Conservation (phyloP, 2,329 filamentous ascomycete genomes). For the Leptographium procerum region DNA sequence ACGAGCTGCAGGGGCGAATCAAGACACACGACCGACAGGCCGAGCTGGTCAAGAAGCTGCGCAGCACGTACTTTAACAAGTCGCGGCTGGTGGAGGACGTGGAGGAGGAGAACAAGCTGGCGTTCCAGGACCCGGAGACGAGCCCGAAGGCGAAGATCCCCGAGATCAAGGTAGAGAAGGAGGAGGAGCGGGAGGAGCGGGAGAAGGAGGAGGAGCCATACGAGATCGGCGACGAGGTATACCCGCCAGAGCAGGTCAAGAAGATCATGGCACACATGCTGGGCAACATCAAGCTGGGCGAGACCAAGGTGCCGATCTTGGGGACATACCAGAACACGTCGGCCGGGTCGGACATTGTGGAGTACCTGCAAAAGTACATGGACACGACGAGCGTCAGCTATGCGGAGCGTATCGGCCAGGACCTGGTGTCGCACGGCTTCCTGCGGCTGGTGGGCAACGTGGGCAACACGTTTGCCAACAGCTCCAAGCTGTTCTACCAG, state of each 20-base stretch:
- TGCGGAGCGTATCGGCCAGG: slow-evolving; percentile 89
- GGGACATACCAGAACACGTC: slow-evolving; percentile 93
- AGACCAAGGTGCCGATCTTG: slow-evolving; percentile 90
- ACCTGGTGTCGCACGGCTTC: slow-evolving; percentile 76
- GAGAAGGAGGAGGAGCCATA: slow-evolving; percentile 67
- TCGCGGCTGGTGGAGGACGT: slow-evolving; percentile 91
- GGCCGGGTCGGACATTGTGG: slow-evolving; percentile 82
- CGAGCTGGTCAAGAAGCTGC: slow-evolving; percentile 81
- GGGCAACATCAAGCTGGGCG: slow-evolving; percentile 72
- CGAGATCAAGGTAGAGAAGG: slow-evolving; percentile 77
- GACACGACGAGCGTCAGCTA: slow-evolving; percentile 75
- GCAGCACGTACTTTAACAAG: slow-evolving; percentile 98
- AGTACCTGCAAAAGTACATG: slow-evolving; percentile 87
- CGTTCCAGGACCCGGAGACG: slow-evolving; percentile 75
- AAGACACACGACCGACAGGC: slow-evolving; percentile 89
- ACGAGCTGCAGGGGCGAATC: slow-evolving; percentile 81
- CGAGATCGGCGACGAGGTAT: slow-evolving; percentile 84
- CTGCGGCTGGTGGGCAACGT: slow-evolving; percentile 87
- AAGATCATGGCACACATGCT: slow-evolving; percentile 81
- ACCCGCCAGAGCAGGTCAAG: slow-evolving; percentile 78
- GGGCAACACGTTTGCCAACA: slow-evolving; percentile 92
- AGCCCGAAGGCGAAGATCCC: slow-evolving; percentile 53
- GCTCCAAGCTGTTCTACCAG: slow-evolving; percentile 93
- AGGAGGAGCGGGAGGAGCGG: slow-evolving; percentile 49
- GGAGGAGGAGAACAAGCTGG: slow-evolving; percentile 97